These are phyloP conservation scores for Tetragonia tetragonoides DNA, from an alignment of 148 eudicot genomes.

Conservation along the genomic window DNA sequence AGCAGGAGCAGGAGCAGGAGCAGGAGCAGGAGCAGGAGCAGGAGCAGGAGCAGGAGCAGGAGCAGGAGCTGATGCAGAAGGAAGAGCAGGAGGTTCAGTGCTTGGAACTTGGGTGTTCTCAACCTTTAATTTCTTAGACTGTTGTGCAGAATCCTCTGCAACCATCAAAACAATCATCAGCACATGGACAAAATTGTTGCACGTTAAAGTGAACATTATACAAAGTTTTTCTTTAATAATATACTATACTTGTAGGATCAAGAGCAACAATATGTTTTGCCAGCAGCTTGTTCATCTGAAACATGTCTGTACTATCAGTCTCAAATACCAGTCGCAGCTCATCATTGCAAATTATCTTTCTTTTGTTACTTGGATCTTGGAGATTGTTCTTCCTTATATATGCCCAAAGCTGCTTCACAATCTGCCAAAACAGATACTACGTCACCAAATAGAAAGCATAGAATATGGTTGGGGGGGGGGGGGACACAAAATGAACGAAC, in stretches of 20 bases:
- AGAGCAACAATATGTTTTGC: slow-evolving; percentile 43
- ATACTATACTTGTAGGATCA: slow-evolving; percentile 32
- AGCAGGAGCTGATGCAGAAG: neutral
- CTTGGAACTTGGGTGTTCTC: slow-evolving; percentile 32
- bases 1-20: neutral
- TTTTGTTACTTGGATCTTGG: slow-evolving; percentile 93
- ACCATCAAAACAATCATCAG: slow-evolving; percentile 22
- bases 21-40: neutral
- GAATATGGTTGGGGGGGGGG: neutral
- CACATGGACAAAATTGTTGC: slow-evolving; percentile 8
- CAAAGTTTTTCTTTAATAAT: neutral
- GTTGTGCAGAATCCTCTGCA: slow-evolving; percentile 35
- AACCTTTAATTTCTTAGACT: slow-evolving; percentile 39
- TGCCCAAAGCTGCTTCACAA: slow-evolving; percentile 93
- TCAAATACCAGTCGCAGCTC: slow-evolving; percentile 44
- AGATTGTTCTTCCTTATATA: slow-evolving; percentile 93
- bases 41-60: neutral
- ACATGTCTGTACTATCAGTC: slow-evolving; percentile 49
- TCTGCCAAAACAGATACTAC: slow-evolving; percentile 40
- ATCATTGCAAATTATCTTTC: slow-evolving; percentile 58
- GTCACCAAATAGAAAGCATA: slow-evolving; percentile 5
- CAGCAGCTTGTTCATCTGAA: slow-evolving; percentile 54
- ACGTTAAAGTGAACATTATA: neutral
- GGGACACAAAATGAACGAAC: neutral
- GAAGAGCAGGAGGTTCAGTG: slow-evolving; percentile 18